Conservation (phyloP, 2,329 filamentous ascomycete species). For the Microcyclospora tardicrescens region DNA sequence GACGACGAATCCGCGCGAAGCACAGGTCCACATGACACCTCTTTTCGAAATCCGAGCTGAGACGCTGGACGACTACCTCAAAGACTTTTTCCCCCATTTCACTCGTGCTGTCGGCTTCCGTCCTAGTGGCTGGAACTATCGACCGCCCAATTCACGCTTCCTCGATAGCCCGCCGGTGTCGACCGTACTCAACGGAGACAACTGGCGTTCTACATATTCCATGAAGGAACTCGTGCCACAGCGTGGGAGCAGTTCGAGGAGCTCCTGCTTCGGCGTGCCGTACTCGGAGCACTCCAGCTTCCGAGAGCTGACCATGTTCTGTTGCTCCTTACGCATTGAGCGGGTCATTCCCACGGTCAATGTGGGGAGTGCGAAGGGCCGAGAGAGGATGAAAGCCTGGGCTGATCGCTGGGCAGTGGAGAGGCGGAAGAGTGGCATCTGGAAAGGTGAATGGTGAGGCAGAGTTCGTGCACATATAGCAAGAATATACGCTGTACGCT, state of each 20-base stretch:
- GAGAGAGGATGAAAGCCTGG: slow-evolving; percentile 55
- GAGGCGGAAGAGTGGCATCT: slow-evolving; percentile 50
- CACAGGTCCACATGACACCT: slow-evolving; percentile 96
- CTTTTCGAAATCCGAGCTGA: slow-evolving; percentile 88
- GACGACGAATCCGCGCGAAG: slow-evolving; percentile 66
- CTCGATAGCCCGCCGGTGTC: slow-evolving; percentile 50
- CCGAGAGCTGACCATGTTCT: slow-evolving; percentile 83
- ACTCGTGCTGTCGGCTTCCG: slow-evolving; percentile 79
- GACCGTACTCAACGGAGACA: slow-evolving; percentile 50
- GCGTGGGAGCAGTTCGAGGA: slow-evolving; percentile 68
- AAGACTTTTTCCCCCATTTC: slow-evolving; percentile 68
- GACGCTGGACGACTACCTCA: slow-evolving; percentile 79
- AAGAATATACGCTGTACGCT: too few species aligned
- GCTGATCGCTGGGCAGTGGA: slow-evolving; percentile 51
- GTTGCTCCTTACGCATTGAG: slow-evolving; percentile 75
- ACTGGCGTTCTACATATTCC: slow-evolving; percentile 65
- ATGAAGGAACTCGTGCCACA: slow-evolving; percentile 64
- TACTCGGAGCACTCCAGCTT: slow-evolving; percentile 96
- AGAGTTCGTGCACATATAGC: too few species aligned
- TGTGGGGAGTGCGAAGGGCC: slow-evolving; percentile 49
- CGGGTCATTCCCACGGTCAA: slow-evolving; percentile 92
- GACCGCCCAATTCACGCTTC: slow-evolving; percentile 52
- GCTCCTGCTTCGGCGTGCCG: slow-evolving; percentile 83
- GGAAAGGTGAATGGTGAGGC: slow-evolving; percentile 14
- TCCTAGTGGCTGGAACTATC: slow-evolving; percentile 89